Evolutionary conservation across 805 yeast species (phyloP).

Genomic region (Kregervanrija fluxuum): DNA sequence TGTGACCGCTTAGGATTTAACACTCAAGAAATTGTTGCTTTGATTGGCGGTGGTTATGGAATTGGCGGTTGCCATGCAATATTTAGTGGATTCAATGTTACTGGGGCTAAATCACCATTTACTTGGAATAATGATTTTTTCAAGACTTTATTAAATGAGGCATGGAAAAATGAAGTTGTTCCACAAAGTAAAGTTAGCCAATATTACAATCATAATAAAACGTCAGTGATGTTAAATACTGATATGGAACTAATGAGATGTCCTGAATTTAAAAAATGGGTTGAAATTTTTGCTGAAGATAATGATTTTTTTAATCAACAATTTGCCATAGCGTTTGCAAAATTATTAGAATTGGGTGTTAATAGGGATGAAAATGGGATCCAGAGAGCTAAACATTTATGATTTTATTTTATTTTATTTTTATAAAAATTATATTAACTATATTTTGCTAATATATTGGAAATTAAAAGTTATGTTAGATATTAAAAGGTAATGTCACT

Average conservation of each 20-base stretch:
- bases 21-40: conserved; percentile 66
- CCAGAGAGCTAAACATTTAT: conserved; percentile 22
- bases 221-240: conserved; percentile 80
- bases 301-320: conserved; percentile 53
- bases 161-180: conserved; percentile 30
- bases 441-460: neutral
- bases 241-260: conserved; percentile 63
- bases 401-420: neutral
- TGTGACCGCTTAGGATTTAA: conserved; percentile 52
- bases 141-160: conserved; percentile 42
- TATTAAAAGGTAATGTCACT: neutral
- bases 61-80: conserved; percentile 67
- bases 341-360: conserved; percentile 46
- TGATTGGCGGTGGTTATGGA: conserved; percentile 73
- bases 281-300: conserved; percentile 60
- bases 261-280: conserved; percentile 51
- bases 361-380: conserved; percentile 27
- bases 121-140: conserved; percentile 38
- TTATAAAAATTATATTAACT: neutral
- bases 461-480: neutral
- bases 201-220: conserved; percentile 29
- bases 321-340: conserved; percentile 61
- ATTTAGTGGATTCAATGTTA: conserved; percentile 42
- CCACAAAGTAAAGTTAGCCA: conserved; percentile 37
- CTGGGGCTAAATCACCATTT: conserved; percentile 38